Evolutionary conservation across 2,329 filamentous ascomycete genomes (phyloP), one percentile per base, ranked within the genome.

Genomic region (Diplodia mutila): DNA sequence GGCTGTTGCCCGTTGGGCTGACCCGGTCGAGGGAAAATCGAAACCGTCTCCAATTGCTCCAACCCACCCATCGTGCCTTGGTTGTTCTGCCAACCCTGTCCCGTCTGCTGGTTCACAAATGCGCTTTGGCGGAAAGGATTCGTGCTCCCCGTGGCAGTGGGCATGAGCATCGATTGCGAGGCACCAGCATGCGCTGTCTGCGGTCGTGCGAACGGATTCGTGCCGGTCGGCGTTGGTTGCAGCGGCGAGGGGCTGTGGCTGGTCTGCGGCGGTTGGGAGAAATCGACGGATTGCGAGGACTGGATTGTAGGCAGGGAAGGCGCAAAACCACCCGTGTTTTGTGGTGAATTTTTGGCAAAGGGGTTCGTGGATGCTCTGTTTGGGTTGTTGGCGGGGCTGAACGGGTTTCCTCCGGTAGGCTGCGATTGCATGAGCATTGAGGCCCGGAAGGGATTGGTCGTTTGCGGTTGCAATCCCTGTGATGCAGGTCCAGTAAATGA

Each of bases 41-140:
- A 90, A 32, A 93, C 84, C 0, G 94, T 97, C 39, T 90, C 86
- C 52, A 98, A 75, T 71, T 91, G 88, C 75, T 97, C 92, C 65
- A 95, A 76, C 8, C 89, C 90, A 4, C 93, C 93, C 70, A 97
- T 91, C 4, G 95, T 94, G 9, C 90, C 87, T 74, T 92, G 88
- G 71, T 90, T 89, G 69, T 87, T 87, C 77, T 97, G 94, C 93
- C 95, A 98, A 1, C 92, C 92, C 78, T 92, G 85, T 0, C 94
- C 94, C 0, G 93, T 97, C 70, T 89, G 85, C 74, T 97, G 93
- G 75, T 97, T 95, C 64, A 97, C 90, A 77, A 97, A 97, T 4
- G 90, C 89, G 54, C 91, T 92, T 76, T 98, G 93, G 18, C 95
- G 87, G 85, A 98, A 98, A 0, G 95, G 95, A 74, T 99, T 99